Evolutionary conservation across 768 basidiomycete genomes (phyloP).

Genomic region (Floccularia luteovirens): DNA sequence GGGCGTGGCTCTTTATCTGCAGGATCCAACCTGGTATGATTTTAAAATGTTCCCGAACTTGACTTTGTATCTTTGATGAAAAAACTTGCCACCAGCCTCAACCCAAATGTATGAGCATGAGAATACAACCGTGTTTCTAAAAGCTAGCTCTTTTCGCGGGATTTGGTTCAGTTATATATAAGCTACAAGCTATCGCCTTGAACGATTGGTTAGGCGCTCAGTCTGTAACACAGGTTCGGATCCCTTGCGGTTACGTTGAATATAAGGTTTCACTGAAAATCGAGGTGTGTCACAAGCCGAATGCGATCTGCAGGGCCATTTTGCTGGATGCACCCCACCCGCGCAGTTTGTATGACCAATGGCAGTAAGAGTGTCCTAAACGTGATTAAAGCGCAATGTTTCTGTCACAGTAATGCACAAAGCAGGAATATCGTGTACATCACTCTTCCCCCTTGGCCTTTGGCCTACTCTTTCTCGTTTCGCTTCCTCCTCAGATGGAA

Average conservation of each 20-base stretch:
- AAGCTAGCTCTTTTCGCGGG: slow-evolving; percentile 91
- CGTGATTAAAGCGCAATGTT: too few relatives aligned
- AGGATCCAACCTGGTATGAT: slow-evolving; percentile 82
- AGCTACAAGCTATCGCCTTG: slow-evolving; percentile 55
- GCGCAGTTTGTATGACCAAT: slow-evolving; percentile 5
- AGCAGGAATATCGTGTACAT: too few relatives aligned
- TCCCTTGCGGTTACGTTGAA: slow-evolving; percentile 93
- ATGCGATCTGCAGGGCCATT: slow-evolving; percentile 50
- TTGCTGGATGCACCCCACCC: slow-evolving; percentile 6
- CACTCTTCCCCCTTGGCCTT: too few relatives aligned
- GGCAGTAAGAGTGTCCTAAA: too few relatives aligned
- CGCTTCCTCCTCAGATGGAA: too few relatives aligned
- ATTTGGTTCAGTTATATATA: slow-evolving; percentile 61
- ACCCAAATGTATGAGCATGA: slow-evolving; percentile 91
- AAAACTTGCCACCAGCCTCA: slow-evolving; percentile 59
- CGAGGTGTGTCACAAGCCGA: slow-evolving; percentile 92
- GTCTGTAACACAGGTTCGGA: slow-evolving; percentile 76
- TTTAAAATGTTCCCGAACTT: slow-evolving; percentile 89
- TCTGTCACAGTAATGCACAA: too few relatives aligned
- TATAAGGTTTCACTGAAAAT: slow-evolving; percentile 78
- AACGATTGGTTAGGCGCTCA: slow-evolving; percentile 90
- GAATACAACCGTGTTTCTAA: slow-evolving; percentile 95
- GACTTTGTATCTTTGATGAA: slow-evolving; percentile 88
- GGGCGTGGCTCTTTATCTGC: slow-evolving; percentile 79
- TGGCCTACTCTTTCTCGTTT: too few relatives aligned